These are phyloP conservation scores for Russula ochroleuca DNA, from an alignment of 768 basidiomycete genomes.

Conservation along the genomic window DNA sequence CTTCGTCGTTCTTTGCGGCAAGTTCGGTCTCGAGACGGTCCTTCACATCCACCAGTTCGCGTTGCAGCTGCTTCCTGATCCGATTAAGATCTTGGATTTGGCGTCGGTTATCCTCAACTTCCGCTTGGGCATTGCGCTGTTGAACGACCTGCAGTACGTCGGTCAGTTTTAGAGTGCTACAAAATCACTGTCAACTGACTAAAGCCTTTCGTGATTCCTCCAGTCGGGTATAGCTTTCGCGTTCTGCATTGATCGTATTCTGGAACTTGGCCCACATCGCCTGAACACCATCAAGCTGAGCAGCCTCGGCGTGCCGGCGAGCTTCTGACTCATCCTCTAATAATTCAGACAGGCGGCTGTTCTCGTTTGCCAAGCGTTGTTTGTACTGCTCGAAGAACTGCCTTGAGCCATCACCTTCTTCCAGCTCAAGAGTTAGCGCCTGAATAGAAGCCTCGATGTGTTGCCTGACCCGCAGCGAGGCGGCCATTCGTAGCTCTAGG, in stretches of 20 bases:
- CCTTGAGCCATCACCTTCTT: constrained; percentile 61
- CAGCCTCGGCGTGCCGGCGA: constrained; percentile 54
- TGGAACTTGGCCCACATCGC: constrained; percentile 66
- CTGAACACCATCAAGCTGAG: constrained; percentile 59
- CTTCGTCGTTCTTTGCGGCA: constrained; percentile 52
- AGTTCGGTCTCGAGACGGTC: constrained; percentile 53
- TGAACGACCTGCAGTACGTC: constrained; percentile 50
- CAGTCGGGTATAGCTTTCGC: constrained; percentile 56
- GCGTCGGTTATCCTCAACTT: constrained; percentile 60
- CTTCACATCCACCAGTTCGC: constrained; percentile 48
- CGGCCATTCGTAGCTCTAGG: constrained; percentile 63
- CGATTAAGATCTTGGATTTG: constrained; percentile 57
- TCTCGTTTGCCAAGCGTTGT: constrained; percentile 54
- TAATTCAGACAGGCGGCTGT: constrained; percentile 49
- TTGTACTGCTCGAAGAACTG: constrained; percentile 57
- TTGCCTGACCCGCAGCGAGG: constrained; percentile 60
- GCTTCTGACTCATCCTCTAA: constrained; percentile 62
- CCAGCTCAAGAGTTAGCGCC: constrained; percentile 57
- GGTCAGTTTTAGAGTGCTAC: not conserved
- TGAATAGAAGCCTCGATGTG: constrained; percentile 58
- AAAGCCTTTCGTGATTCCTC: constrained; percentile 70
- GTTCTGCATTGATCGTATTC: constrained; percentile 52
- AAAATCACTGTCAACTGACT: constrained; percentile 38
- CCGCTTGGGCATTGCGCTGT: constrained; percentile 57
- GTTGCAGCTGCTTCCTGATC: constrained; percentile 54